A percentile compares a stretch with the other conserved stretches of the same genome.
These are phyloP conservation scores for Penicillium chermesinum DNA, from an alignment of 495 filamentous ascomycete species.

Conservation along the genomic window DNA sequence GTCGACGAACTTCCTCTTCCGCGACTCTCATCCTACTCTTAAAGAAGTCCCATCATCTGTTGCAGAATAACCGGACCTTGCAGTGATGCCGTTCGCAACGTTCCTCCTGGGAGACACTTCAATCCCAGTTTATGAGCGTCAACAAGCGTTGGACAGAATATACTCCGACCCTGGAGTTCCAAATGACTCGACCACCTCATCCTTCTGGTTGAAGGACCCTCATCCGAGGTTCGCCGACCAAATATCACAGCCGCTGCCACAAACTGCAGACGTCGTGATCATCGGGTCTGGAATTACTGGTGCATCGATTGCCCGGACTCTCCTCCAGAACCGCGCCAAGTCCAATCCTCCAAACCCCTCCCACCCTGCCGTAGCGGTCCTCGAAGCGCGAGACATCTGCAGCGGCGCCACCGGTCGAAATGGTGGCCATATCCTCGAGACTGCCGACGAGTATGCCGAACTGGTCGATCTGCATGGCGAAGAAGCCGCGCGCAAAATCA, in stretches of 20 bases:
- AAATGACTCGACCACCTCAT: conserved; percentile 48
- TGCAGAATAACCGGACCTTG: not conserved
- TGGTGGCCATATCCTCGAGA: conserved; percentile 35
- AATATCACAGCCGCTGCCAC: conserved; percentile 56
- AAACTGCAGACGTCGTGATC: conserved; percentile 57
- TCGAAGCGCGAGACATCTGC: conserved; percentile 75
- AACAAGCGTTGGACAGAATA: conserved; percentile 24
- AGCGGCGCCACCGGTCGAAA: conserved; percentile 74
- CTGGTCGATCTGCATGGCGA: conserved; percentile 18
- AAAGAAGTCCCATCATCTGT: not conserved
- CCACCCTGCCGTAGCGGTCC: conserved; percentile 52
- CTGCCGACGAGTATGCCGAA: conserved; percentile 25
- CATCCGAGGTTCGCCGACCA: conserved; percentile 52
- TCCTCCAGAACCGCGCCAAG: conserved; percentile 38
- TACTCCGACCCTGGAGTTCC: conserved; percentile 32
- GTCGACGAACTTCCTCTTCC: not conserved
- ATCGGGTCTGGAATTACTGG: conserved; percentile 73
- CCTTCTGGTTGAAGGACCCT: conserved; percentile 67
- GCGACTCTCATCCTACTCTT: not conserved
- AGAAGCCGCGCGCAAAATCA: conserved; percentile 22
- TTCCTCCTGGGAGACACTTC: conserved; percentile 15
- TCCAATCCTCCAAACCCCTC: conserved; percentile 21
- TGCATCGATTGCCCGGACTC: conserved; percentile 56
- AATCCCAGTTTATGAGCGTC: conserved; percentile 13
- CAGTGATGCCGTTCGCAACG: conserved; percentile 22